Evolutionary conservation across 108 stramenopile species (phyloP).

Genomic region (Fistulifera solaris): DNA sequence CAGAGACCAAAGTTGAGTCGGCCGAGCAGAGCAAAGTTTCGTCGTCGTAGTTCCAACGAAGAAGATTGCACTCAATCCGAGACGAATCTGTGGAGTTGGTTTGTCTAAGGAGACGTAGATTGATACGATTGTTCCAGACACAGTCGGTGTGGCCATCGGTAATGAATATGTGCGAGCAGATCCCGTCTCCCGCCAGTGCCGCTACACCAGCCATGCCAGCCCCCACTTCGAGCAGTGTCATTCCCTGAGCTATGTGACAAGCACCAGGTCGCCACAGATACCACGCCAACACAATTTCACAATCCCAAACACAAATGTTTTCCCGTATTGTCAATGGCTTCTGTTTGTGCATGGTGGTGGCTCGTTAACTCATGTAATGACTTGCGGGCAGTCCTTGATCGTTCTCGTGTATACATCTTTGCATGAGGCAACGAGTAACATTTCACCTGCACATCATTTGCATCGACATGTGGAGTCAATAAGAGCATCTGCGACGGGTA

Average conservation of each 20-base stretch:
- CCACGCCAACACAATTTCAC: conserved; percentile 46
- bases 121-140: conserved; percentile 51
- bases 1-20: conserved; percentile 46
- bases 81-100: not conserved
- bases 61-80: conserved; percentile 12
- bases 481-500: too few species aligned
- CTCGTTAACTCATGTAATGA: not conserved
- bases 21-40: conserved; percentile 4
- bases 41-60: conserved; percentile 49
- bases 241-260: not conserved
- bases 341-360: not conserved
- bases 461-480: too few species aligned
- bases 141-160: conserved; percentile 73
- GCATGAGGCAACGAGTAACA: too few species aligned
- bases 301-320: conserved; percentile 81
- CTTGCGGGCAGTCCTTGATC: too few species aligned
- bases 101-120: conserved; percentile 13
- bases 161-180: conserved; percentile 16
- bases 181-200: conserved; percentile 27
- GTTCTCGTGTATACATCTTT: too few species aligned
- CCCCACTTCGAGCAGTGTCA: conserved; percentile 40
- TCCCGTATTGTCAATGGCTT: conserved; percentile 73
- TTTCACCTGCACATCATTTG: too few species aligned
- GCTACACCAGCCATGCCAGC: conserved; percentile 78
- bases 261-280: not conserved